Evolutionary conservation across 768 basidiomycete species (phyloP).

Genomic region (Kwoniella europaea): DNA sequence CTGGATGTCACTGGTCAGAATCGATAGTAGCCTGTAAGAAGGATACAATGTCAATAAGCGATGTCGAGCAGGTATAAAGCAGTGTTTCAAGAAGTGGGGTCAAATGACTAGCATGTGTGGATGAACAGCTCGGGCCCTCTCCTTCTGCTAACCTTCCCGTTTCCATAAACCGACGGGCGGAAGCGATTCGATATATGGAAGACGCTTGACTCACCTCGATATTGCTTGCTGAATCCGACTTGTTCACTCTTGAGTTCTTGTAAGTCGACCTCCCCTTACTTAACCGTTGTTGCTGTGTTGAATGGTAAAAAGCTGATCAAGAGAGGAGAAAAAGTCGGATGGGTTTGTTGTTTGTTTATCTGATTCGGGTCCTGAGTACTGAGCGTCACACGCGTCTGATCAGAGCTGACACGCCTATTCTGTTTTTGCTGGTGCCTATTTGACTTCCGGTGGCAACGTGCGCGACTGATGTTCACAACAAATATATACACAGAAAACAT

Average conservation of each 20-base stretch:
- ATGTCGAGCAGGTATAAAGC: neutral
- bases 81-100: neutral
- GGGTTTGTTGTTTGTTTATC: neutral
- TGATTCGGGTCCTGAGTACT: neutral
- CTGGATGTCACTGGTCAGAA: too few species aligned
- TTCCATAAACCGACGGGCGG: too few species aligned
- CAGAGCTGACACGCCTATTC: neutral
- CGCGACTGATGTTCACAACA: slow-evolving; percentile 9
- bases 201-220: neutral
- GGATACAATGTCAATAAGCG: neutral
- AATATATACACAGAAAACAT: neutral
- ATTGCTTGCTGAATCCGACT: neutral
- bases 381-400: neutral
- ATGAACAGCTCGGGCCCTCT: neutral
- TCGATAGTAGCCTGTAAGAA: neutral
- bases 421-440: too few species aligned
- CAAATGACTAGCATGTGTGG: neutral
- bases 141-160: neutral
- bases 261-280: neutral
- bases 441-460: neutral
- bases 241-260: neutral
- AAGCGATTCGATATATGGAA: neutral
- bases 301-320: neutral
- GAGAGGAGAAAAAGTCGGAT: neutral
- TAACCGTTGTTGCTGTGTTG: neutral